These are phyloP conservation scores for Orbilia javanica DNA, from an alignment of 2,329 filamentous ascomycete genomes.

Conservation along the genomic window DNA sequence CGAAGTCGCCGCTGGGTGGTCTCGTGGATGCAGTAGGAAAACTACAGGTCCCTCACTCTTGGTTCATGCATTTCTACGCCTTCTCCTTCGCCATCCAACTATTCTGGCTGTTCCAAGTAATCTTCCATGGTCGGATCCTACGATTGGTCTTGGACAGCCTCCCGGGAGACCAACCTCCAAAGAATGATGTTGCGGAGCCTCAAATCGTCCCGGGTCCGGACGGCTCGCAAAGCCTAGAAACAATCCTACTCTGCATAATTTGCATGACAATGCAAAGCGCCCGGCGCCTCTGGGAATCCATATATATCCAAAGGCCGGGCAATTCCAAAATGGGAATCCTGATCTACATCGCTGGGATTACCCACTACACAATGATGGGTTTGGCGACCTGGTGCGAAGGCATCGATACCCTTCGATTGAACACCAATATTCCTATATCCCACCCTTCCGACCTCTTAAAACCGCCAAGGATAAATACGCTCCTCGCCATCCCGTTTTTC, in stretches of 20 bases:
- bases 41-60: slow-evolving; percentile 82
- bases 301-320: slow-evolving; percentile 73
- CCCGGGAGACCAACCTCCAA: slow-evolving; percentile 59
- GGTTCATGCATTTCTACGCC: slow-evolving; percentile 90
- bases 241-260: slow-evolving; percentile 74
- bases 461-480: slow-evolving; percentile 68
- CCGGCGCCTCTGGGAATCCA: slow-evolving; percentile 81
- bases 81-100: slow-evolving; percentile 76
- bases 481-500: slow-evolving; percentile 74
- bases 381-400: slow-evolving; percentile 88
- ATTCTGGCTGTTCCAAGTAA: slow-evolving; percentile 79
- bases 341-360: slow-evolving; percentile 83
- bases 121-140: slow-evolving; percentile 71
- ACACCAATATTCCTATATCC: slow-evolving; percentile 62
- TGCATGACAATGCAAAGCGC: slow-evolving; percentile 81
- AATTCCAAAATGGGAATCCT: slow-evolving; percentile 83
- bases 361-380: slow-evolving; percentile 80
- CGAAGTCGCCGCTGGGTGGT: slow-evolving; percentile 37
- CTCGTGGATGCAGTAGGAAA: slow-evolving; percentile 70
- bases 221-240: slow-evolving; percentile 59
- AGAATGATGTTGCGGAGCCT: slow-evolving; percentile 14
- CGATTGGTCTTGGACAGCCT: slow-evolving; percentile 67
- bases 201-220: slow-evolving; percentile 61
- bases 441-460: slow-evolving; percentile 63
- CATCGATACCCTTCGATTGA: slow-evolving; percentile 65